Base-by-base conservation (phyloP, 306 rosid species). In the Cucumis melo region DNA sequence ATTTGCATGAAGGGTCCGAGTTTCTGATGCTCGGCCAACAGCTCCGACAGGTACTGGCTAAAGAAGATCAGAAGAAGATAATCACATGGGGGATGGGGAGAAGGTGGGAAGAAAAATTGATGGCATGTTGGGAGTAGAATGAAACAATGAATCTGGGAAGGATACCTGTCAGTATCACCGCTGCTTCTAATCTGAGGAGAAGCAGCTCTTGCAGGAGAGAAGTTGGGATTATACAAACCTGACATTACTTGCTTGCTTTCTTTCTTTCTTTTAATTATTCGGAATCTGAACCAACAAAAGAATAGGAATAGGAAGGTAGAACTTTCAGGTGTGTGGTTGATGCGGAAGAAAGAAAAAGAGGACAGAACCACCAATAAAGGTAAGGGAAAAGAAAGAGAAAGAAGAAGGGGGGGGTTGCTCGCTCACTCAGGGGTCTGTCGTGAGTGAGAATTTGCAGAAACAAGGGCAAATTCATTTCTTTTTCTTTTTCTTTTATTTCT, bases 161-260 rank as follows among this genome's bases (percentile, higher is more conserved):
- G 20, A 66, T 55, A 88, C 97, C 97, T 91, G 87, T 93, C 98
- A 62, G 88, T 91, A 64, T 93, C 98, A 29, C 88, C 77, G 79
- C 78, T 81, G 85, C 82, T 81, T 83, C 98, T 88, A 89, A 93
- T 93, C 89, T 93, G 98, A 23, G 98, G 97, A 77, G 98, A 93
- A 85, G 84, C 98, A 59, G 97, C 98, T 89, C 98, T 93, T 61
- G 93, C 98, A 39, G 91, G 98, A 48, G 98, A 93, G 89, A 91
- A 93, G 88, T 93, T 93, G 80, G 92, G 88, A 85, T 91, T 93
- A 79, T 93, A 93, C 96, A 93, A 88, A 73, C 98, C 98, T 83
- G 97, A 93, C 98, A 93, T 93, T 48, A 48, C 44, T 51, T 29
- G 21, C 27, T 72, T 27, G 10, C 2, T 29, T 48, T 16, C 55